A percentile compares a stretch with the other conserved stretches of the same genome.
phyloP scores from a whole-genome alignment of 2,329 filamentous ascomycete species.

The Zarea fungicola region DNA sequence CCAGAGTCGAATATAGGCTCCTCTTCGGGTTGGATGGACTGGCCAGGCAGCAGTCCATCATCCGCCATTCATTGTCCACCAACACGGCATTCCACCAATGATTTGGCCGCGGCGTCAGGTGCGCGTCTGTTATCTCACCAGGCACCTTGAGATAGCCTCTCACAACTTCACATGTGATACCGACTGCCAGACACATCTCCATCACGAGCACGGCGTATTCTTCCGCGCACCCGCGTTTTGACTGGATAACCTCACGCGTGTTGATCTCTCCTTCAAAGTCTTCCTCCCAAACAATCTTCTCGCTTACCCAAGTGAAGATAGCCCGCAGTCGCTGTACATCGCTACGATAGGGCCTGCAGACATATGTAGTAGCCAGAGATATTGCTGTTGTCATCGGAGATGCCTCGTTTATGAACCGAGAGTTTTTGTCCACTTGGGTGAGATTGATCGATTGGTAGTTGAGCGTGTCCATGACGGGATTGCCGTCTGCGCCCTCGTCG shows the following conservation, averaged over 20 bases:
- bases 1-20: constrained; percentile 67
- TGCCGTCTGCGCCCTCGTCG: constrained; percentile 81
- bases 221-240: constrained; percentile 76
- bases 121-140: constrained; percentile 75
- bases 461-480: constrained; percentile 73
- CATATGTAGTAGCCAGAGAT: constrained; percentile 80
- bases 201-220: constrained; percentile 84
- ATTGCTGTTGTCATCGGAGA: constrained; percentile 77
- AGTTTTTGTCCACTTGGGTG: constrained; percentile 88
- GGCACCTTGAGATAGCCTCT: constrained; percentile 87
- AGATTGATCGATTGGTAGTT: constrained; percentile 79
- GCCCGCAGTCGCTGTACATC: constrained; percentile 89
- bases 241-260: constrained; percentile 75
- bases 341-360: constrained; percentile 89
- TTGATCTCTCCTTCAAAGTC: constrained; percentile 84
- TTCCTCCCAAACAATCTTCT: constrained; percentile 93
- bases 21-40: constrained; percentile 85
- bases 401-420: constrained; percentile 79
- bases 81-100: constrained; percentile 98
- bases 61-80: constrained; percentile 91
- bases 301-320: constrained; percentile 97
- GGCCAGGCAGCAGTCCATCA: constrained; percentile 90
- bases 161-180: constrained; percentile 80
- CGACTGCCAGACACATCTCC: constrained; percentile 91
- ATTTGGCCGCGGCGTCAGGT: constrained; percentile 79